Evolutionary conservation across 768 basidiomycete species (phyloP).

Genomic region (Amanita pseudoporphyria): DNA sequence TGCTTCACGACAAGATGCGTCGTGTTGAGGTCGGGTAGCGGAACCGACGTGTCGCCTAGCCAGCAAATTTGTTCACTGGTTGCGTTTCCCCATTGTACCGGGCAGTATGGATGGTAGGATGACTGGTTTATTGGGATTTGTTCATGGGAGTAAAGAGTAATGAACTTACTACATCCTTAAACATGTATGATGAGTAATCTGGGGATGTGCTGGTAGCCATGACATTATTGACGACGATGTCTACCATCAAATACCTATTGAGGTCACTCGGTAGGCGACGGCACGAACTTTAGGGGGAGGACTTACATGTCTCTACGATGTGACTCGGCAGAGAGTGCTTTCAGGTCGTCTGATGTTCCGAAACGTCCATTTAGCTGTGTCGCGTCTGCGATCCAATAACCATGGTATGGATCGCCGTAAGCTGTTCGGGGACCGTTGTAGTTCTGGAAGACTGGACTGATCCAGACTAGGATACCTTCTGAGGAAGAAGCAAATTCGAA

Average conservation of each 20-base stretch:
- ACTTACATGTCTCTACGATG: conserved; percentile 64
- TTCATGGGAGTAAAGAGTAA: background rate
- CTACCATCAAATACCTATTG: conserved; percentile 79
- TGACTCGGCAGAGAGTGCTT: conserved; percentile 46
- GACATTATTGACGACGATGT: conserved; percentile 81
- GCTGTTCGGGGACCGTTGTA: conserved; percentile 59
- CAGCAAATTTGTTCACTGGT: conserved; percentile 73
- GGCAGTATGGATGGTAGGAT: conserved; percentile 73
- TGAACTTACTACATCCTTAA: conserved; percentile 46
- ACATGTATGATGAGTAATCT: conserved; percentile 57
- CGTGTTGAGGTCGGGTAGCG: conserved; percentile 76
- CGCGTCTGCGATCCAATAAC: conserved; percentile 73
- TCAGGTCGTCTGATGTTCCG: conserved; percentile 58
- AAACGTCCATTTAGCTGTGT: conserved; percentile 52
- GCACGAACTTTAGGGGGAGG: background rate
- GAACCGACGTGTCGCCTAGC: conserved; percentile 69
- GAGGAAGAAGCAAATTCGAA: background rate
- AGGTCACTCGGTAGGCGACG: background rate
- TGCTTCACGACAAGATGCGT: conserved; percentile 52
- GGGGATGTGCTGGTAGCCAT: conserved; percentile 59
- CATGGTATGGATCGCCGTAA: conserved; percentile 81
- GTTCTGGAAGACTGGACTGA: conserved; percentile 74
- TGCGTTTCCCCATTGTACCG: conserved; percentile 58
- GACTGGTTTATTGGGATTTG: conserved; percentile 26
- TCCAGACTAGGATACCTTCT: conserved; percentile 50